Conservation (phyloP, 768 basidiomycete species). For the Tricholoma sp. region DNA sequence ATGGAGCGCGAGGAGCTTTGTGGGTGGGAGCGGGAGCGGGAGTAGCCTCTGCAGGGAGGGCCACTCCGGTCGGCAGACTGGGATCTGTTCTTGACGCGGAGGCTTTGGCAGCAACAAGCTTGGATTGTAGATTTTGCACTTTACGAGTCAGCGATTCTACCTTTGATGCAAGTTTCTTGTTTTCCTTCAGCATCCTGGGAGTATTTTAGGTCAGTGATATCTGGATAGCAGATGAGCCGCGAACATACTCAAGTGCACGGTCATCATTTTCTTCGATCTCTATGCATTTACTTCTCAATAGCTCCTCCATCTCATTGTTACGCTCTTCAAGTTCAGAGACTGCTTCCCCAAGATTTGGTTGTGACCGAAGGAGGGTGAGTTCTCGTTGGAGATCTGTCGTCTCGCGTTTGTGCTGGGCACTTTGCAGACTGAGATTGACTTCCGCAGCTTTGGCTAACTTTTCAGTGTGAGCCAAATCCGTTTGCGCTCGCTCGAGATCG, state of each 20-base stretch:
- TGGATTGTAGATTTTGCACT: slow-evolving; percentile 65
- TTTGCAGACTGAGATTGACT: slow-evolving; percentile 59
- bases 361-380: slow-evolving; percentile 44
- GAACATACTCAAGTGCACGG: slow-evolving; percentile 66
- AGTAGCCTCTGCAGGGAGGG: slow-evolving; percentile 11
- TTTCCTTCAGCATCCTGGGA: slow-evolving; percentile 68
- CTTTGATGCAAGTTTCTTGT: slow-evolving; percentile 68
- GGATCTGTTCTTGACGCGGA: slow-evolving; percentile 17
- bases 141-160: slow-evolving; percentile 71
- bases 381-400: slow-evolving; percentile 54
- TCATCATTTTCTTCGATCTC: slow-evolving; percentile 88
- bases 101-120: slow-evolving; percentile 51
- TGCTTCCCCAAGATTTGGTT: slow-evolving; percentile 49
- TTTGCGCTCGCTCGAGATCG: slow-evolving; percentile 36
- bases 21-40: too few relatives aligned
- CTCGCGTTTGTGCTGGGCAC: slow-evolving; percentile 63
- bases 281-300: slow-evolving; percentile 59
- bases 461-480: slow-evolving; percentile 47
- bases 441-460: slow-evolving; percentile 58
- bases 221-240: slow-evolving; percentile 3
- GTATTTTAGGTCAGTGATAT: slow-evolving; percentile 5
- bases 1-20: slow-evolving; percentile 22
- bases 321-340: slow-evolving; percentile 61
- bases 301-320: slow-evolving; percentile 71
- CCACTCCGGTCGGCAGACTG: slow-evolving; percentile 3